These are phyloP conservation scores for Cercis canadensis DNA, from an alignment of 306 rosid species.

Conservation along the genomic window DNA sequence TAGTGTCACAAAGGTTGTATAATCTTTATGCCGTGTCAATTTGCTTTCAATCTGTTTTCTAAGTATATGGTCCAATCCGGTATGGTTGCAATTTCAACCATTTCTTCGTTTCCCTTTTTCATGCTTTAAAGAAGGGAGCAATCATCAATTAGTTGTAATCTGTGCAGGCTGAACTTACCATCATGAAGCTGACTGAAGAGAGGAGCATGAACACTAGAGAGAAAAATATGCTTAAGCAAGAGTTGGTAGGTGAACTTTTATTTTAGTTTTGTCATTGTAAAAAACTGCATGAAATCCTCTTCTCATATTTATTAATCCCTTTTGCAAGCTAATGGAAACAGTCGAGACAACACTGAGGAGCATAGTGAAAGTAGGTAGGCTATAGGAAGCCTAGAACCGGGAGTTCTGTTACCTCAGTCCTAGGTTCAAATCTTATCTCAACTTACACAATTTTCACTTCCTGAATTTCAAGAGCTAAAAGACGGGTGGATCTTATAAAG, in stretches of 20 bases:
- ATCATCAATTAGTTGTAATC: constrained; percentile 27
- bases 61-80: constrained; percentile 25
- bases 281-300: constrained; percentile 1
- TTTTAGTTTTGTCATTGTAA: not conserved
- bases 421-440: constrained; percentile 11
- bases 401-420: constrained; percentile 5
- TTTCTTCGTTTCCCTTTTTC: not conserved
- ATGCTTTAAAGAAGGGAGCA: constrained; percentile 28
- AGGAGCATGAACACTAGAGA: constrained; percentile 51
- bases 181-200: constrained; percentile 70
- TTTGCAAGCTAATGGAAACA: not conserved
- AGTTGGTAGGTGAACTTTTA: constrained; percentile 60
- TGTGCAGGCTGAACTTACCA: constrained; percentile 72
- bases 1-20: constrained; percentile 10
- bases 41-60: constrained; percentile 31
- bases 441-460: constrained; percentile 15
- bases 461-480: constrained; percentile 8
- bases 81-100: constrained; percentile 18
- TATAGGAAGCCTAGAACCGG: not conserved
- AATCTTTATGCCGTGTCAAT: constrained; percentile 20
- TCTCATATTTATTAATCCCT: constrained; percentile 2
- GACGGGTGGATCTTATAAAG: constrained; percentile 2
- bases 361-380: constrained; percentile 4
- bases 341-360: not conserved
- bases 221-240: constrained; percentile 64